A percentile compares a stretch with the other conserved stretches of the same genome.
phyloP scores from a whole-genome alignment of 2,329 filamentous ascomycete species.

The Cyclaneusma minus region DNA sequence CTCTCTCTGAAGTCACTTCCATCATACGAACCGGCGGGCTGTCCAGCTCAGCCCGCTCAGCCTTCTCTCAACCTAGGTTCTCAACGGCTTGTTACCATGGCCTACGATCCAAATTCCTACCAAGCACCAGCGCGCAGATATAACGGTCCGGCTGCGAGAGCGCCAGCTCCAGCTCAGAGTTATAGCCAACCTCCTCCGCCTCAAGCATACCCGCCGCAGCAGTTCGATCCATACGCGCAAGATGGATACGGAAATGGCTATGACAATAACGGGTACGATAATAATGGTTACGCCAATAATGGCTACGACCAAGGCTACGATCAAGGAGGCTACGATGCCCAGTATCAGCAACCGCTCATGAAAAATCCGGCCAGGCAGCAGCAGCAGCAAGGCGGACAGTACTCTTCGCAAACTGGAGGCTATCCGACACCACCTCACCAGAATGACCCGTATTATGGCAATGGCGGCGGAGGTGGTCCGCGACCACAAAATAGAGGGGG shows the following conservation, averaged over 20 bases:
- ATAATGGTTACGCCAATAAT: slow-evolving; percentile 8
- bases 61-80: no score
- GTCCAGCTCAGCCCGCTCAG: no score
- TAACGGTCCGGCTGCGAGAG: slow-evolving; percentile 5
- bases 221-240: slow-evolving; percentile 15
- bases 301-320: slow-evolving; percentile 2
- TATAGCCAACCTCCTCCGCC: slow-evolving; percentile 11
- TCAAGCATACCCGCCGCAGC: slow-evolving; percentile 51
- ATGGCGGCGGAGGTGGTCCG: slow-evolving; percentile 10
- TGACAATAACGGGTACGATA: slow-evolving; percentile 10
- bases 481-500: slow-evolving; percentile 10
- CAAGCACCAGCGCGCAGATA: slow-evolving; percentile 11
- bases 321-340: background rate
- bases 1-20: no score
- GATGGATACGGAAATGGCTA: slow-evolving; percentile 16
- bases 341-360: background rate
- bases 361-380: background rate
- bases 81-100: no score
- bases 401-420: slow-evolving; percentile 13
- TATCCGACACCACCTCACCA: slow-evolving; percentile 15
- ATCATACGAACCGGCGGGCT: no score
- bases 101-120: slow-evolving; percentile 17
- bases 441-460: slow-evolving; percentile 15
- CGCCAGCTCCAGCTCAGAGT: slow-evolving; percentile 13
- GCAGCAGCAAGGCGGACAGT: slow-evolving; percentile 7